Conservation (phyloP, 805 yeast genomes). For the Candida schatavii region DNA sequence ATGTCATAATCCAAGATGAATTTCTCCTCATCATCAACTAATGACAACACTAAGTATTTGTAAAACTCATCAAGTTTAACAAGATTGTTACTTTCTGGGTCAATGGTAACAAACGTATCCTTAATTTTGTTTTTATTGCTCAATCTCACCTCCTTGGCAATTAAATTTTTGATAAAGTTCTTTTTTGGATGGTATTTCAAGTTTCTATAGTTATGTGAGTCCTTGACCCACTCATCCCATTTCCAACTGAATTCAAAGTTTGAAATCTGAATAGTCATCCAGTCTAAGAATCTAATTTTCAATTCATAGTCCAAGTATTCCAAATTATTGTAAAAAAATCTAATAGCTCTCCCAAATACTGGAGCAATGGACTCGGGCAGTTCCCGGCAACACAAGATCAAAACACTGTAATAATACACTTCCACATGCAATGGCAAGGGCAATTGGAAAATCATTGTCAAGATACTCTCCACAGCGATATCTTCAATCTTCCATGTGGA, state of each 20-base stretch:
- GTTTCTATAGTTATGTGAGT: slow-evolving; percentile 44
- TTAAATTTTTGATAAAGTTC: slow-evolving; percentile 71
- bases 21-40: slow-evolving; percentile 27
- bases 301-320: slow-evolving; percentile 73
- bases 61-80: slow-evolving; percentile 35
- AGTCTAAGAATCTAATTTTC: slow-evolving; percentile 69
- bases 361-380: slow-evolving; percentile 79
- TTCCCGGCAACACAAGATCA: slow-evolving; percentile 84
- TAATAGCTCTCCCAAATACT: slow-evolving; percentile 87
- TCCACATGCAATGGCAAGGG: slow-evolving; percentile 64
- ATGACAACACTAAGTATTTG: slow-evolving; percentile 36
- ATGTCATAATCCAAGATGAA: slow-evolving; percentile 33
- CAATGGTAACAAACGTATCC: slow-evolving; percentile 54
- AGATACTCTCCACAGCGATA: slow-evolving; percentile 76
- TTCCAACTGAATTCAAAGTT: slow-evolving; percentile 96
- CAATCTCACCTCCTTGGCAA: slow-evolving; percentile 79
- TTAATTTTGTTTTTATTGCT: slow-evolving; percentile 72
- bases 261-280: slow-evolving; percentile 92
- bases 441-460: slow-evolving; percentile 72
- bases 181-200: slow-evolving; percentile 67
- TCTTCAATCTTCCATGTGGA: slow-evolving; percentile 93
- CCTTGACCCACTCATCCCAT: slow-evolving; percentile 90
- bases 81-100: slow-evolving; percentile 34
- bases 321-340: slow-evolving; percentile 71
- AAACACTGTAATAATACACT: slow-evolving; percentile 78